phyloP scores from a whole-genome alignment of 495 filamentous ascomycete species.

The Chlorociboria aeruginascens region DNA sequence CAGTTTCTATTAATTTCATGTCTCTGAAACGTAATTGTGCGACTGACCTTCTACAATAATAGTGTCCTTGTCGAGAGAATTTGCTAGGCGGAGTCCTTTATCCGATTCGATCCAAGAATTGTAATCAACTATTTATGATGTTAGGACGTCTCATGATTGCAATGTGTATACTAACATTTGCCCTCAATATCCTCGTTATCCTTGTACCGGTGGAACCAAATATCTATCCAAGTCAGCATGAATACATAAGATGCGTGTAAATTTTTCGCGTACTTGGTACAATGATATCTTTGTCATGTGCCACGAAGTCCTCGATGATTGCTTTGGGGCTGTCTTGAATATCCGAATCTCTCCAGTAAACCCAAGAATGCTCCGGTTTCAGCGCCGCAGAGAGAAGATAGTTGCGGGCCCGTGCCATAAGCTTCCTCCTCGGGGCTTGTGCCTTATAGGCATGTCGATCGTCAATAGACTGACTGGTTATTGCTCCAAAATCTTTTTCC shows the following conservation, averaged over 20 bases:
- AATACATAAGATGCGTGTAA: background rate
- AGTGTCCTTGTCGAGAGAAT: slow-evolving; percentile 60
- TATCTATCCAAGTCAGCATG: slow-evolving; percentile 43
- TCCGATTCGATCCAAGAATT: slow-evolving; percentile 98
- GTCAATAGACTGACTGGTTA: slow-evolving; percentile 59
- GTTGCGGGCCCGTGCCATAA: slow-evolving; percentile 82
- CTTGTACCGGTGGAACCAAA: slow-evolving; percentile 95
- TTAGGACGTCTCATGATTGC: slow-evolving; percentile 1
- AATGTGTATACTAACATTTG: slow-evolving; percentile 51
- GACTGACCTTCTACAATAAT: slow-evolving; percentile 73
- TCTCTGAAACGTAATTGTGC: background rate
- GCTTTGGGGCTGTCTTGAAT: slow-evolving; percentile 78
- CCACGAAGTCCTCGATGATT: slow-evolving; percentile 91
- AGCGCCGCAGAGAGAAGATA: slow-evolving; percentile 78
- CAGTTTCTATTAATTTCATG: too few species aligned
- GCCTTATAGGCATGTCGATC: slow-evolving; percentile 77
- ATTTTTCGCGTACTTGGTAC: slow-evolving; percentile 68
- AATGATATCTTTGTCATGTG: slow-evolving; percentile 83
- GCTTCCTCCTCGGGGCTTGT: slow-evolving; percentile 81
- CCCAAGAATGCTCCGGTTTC: slow-evolving; percentile 92
- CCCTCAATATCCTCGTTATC: slow-evolving; percentile 82
- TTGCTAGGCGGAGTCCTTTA: slow-evolving; percentile 60
- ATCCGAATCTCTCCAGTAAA: slow-evolving; percentile 97
- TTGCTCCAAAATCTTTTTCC: slow-evolving; percentile 77
- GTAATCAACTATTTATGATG: slow-evolving; percentile 68